Base-by-base conservation (phyloP, 164 flowering plant genomes). In the Vitis rupestris region DNA sequence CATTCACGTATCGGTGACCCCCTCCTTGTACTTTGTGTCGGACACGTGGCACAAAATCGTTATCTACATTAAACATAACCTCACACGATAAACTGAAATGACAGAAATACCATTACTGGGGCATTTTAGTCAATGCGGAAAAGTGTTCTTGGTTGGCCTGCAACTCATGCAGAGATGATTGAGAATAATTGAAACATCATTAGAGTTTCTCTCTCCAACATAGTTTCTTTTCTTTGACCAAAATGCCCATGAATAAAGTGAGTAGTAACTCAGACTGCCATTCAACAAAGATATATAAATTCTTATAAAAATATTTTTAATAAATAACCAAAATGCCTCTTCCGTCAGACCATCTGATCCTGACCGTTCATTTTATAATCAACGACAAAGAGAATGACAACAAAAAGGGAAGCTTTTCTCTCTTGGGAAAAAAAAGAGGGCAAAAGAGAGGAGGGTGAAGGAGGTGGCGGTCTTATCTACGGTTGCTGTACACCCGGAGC, bases 401-500 rank as follows among this genome's bases (percentile, higher is more conserved):
- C 52, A 65, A 44, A 13, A 57, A 10, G 10, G 60, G 48, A n/a
- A 10, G 19, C 23, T 15, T 16, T 17, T 44, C 15, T 52, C 66
- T 14, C 73, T 23, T 1, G 10, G 5, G 7, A 3, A 48, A 13
- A 48, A n/a, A 11, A 15, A 12, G 15, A 12, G 5, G 13, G 52
- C 52, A 65, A 10, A 37, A 59, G 16, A 17, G 5, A 27, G 29
- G 27, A 37, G 50, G 50, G 12, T 15, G 56, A 47, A 9, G 61
- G 60, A 23, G 65, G 50, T 14, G 17, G 12, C 10, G 67, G 72
- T 47, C 56, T 69, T 73, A 73, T 76, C 82, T 76, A 78, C 66
- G n/a, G 55, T 16, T 56, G 64, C 78, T 82, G 77, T 81, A 75
- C 81, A 80, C 72, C 82, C 31, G 78, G 75, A 10, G 70, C 63